Evolutionary conservation across 2,329 filamentous ascomycete genomes (phyloP).

Genomic region (Lecanicillium sp.): DNA sequence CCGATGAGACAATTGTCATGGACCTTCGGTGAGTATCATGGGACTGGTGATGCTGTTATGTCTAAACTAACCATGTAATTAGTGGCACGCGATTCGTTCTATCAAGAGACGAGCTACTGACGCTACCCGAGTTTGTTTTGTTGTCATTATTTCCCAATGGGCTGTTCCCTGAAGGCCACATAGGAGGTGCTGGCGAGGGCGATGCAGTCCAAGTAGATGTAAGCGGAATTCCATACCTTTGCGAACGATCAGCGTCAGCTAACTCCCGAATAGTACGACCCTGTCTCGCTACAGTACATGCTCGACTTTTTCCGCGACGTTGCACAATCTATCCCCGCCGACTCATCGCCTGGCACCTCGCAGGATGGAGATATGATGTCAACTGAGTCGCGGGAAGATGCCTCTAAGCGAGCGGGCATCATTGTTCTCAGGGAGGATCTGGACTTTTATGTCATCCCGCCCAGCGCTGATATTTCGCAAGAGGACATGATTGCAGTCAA

Average conservation of each 20-base stretch:
- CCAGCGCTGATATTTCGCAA: conserved; percentile 73
- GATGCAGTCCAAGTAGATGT: conserved; percentile 98
- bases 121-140: conserved; percentile 92
- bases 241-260: conserved; percentile 1
- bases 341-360: conserved; percentile 58
- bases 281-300: conserved; percentile 95
- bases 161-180: conserved; percentile 92
- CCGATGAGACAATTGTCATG: conserved; percentile 90
- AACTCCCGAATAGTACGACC: conserved; percentile 69
- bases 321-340: conserved; percentile 85
- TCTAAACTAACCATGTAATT: conserved; percentile 17
- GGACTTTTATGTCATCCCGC: conserved; percentile 95
- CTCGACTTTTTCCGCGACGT: conserved; percentile 96
- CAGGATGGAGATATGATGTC: conserved; percentile 55
- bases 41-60: not conserved
- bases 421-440: conserved; percentile 94
- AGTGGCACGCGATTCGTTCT: conserved; percentile 92
- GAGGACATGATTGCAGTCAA: conserved; percentile 94
- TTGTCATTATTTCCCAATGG: conserved; percentile 97
- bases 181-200: conserved; percentile 85
- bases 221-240: conserved; percentile 35
- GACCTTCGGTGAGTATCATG: conserved; percentile 68
- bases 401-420: conserved; percentile 87
- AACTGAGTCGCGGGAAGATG: conserved; percentile 70
- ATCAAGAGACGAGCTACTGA: conserved; percentile 89